Base-by-base conservation (phyloP, 202 grass and related monocot genomes). In the Bolboschoenoplectus hybrid region DNA sequence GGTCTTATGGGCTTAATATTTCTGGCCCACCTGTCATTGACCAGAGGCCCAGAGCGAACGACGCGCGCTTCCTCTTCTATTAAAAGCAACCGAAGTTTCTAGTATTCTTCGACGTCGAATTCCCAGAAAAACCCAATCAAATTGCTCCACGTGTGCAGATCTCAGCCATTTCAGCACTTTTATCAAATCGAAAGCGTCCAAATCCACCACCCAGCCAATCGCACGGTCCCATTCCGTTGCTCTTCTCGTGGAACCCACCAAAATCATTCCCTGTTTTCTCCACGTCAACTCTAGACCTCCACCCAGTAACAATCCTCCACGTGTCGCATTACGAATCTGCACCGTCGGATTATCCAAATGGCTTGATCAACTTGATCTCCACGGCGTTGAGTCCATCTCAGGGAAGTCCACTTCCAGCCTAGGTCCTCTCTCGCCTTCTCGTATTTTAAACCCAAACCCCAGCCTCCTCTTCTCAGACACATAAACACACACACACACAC, bases 311-410 rank as follows among this genome's bases (percentile, higher is more conserved):
- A 47, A 2, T 0, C 1, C 5, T 88, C 85, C 96, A 86, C 91
- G 90, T 94, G 91, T 74, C 61, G 0, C 0, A 0, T 0, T 0
- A 10, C 7, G 17, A 40, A 91, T 89, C 5, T 0, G 0, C 0
- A 7, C 85, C 95, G 92, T 95, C 84, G 67, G 88, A n/a, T 52
- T 0, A 3, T 91, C 93, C 91, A 91, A 84, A 83, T 92, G 94
- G 85, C 60, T 2, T 1, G 44, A 92, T 92, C 80, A 6, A 26
- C 12, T 82, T 85, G 20, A 63, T 82, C 85, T 53, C 65, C 85
- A 91, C 94, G 45, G 76, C 51, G 26, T 51, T 65, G 8, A 57
- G 45, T 44, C 64, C 71, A 87, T 87, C 85, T 55, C 63, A 39
- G 26, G 32, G 0, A 71, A 34, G 14, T 47, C 85, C 81, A 51